Base-by-base conservation (phyloP, 345 rosid genomes). In the Balakata baccata region DNA sequence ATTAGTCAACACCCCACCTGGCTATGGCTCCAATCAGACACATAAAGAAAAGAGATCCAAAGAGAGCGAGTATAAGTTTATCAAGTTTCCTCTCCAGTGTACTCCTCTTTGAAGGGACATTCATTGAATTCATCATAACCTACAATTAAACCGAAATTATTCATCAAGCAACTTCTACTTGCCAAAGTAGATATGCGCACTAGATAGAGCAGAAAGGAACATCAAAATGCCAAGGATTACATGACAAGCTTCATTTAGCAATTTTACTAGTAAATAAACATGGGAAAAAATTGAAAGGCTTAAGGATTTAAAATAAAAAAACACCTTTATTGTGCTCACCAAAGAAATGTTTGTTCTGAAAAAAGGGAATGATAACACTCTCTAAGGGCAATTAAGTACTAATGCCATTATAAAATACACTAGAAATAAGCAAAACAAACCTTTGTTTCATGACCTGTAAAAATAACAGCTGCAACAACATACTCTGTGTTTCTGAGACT, bases 41-140 rank as follows among this genome's bases (percentile, higher is more conserved):
- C 98, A 96, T 91, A 23, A 84, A 66, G 75, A 91, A 88, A 53
- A 96, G 97, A 80, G 95, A 89, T 73, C 87, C 88, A 75, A 96
- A 92, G 50, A 96, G 93, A 43, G 88, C 70, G 53, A 96, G 94
- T 72, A 96, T 96, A 74, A 93, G 99, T 87, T 90, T 93, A 88
- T 96, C 99, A 74, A 96, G 98, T 83, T 93, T 96, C 88, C 96
- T 92, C 84, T 96, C 99, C 76, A 96, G 78, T 45, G 99, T 96
- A 84, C 99, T 96, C 83, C 99, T 88, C 83, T 96, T 96, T 65
- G 98, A 96, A 81, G 99, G 99, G 81, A 95, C 93, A 73, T 96
- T 96, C 99, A 93, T 91, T 53, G 99, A 87, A 83, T 96, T 96
- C 99, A 96, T 96, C 98, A 96, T 96, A 75, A 96, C 98, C 99